Conservation (phyloP, 75 land plant species). For the Pinus albicaulis region DNA sequence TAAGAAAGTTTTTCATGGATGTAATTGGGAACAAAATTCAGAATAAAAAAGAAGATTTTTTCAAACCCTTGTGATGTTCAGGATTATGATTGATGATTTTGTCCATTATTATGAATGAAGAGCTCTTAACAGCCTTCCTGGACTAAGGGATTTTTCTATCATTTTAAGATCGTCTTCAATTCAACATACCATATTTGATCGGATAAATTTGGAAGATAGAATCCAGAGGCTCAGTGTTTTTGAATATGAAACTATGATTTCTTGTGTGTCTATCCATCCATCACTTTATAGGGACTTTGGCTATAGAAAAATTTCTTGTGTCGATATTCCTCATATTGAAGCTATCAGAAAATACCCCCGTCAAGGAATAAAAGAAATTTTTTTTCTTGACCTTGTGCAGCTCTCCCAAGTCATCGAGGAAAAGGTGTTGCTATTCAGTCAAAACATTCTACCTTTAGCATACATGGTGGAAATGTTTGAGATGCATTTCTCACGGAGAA, state of each 20-base stretch:
- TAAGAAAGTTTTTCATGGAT: slow-evolving; percentile 19
- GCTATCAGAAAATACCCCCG: slow-evolving; percentile 25
- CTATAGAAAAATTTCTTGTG: not conserved
- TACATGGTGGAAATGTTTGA: slow-evolving; percentile 39
- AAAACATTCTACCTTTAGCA: slow-evolving; percentile 53
- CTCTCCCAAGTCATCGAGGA: slow-evolving; percentile 34
- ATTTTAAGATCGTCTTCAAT: slow-evolving; percentile 32
- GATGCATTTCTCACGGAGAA: slow-evolving; percentile 39
- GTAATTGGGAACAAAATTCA: slow-evolving; percentile 32
- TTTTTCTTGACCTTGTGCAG: slow-evolving; percentile 54
- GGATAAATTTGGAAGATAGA: not conserved
- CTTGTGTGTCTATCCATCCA: slow-evolving; percentile 67
- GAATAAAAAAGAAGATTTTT: slow-evolving; percentile 6
- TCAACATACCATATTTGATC: slow-evolving; percentile 44
- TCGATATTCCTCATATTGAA: slow-evolving; percentile 17
- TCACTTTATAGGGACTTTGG: slow-evolving; percentile 21
- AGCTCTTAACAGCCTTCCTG: slow-evolving; percentile 56
- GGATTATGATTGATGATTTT: slow-evolving; percentile 40
- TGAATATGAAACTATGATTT: slow-evolving; percentile 19
- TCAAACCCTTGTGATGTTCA: slow-evolving; percentile 29
- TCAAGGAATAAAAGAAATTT: slow-evolving; percentile 61
- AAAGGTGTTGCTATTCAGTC: slow-evolving; percentile 78
- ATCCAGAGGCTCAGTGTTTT: slow-evolving; percentile 14
- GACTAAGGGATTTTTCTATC: slow-evolving; percentile 52
- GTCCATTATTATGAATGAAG: slow-evolving; percentile 69